These are phyloP conservation scores for Alternaria burnsii DNA, from an alignment of 2,329 filamentous ascomycete species.

Conservation along the genomic window DNA sequence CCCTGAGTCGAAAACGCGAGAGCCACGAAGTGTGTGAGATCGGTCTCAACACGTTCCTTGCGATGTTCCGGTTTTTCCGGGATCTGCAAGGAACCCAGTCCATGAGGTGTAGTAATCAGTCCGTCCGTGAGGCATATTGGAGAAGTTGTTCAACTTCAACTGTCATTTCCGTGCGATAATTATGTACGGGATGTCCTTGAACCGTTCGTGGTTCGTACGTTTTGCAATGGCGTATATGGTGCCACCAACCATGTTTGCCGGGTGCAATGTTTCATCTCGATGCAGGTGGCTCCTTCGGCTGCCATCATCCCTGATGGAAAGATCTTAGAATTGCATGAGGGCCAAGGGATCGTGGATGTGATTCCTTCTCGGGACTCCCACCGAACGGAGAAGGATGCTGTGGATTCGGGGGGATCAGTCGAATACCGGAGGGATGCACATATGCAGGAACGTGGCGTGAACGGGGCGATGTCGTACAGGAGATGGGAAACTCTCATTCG, in stretches of 20 bases:
- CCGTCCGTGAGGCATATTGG: neutral
- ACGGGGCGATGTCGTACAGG: conserved; percentile 8
- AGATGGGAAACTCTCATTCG: conserved; percentile 4
- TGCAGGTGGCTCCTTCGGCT: neutral
- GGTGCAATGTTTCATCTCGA: conserved; percentile 11
- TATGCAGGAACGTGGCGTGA: conserved; percentile 17
- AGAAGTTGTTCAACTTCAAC: neutral
- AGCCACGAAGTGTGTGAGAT: conserved; percentile 9
- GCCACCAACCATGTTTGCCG: conserved; percentile 10
- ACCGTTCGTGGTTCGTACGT: neutral
- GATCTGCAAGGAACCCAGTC: conserved; percentile 5
- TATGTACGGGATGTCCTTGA: neutral
- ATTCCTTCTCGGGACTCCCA: neutral
- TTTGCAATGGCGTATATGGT: conserved; percentile 7
- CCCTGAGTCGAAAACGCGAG: conserved; percentile 9
- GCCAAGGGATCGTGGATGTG: neutral
- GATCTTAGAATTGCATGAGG: conserved; percentile 1
- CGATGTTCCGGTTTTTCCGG: conserved; percentile 6
- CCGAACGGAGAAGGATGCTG: neutral
- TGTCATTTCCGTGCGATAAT: neutral
- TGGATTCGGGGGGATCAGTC: conserved; percentile 3
- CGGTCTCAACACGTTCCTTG: conserved; percentile 7
- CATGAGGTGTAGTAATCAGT: neutral
- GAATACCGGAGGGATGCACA: conserved; percentile 5
- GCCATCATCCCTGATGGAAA: neutral